Conservation (phyloP, 2,329 filamentous ascomycete genomes). For the Trichoderma koningiopsis region DNA sequence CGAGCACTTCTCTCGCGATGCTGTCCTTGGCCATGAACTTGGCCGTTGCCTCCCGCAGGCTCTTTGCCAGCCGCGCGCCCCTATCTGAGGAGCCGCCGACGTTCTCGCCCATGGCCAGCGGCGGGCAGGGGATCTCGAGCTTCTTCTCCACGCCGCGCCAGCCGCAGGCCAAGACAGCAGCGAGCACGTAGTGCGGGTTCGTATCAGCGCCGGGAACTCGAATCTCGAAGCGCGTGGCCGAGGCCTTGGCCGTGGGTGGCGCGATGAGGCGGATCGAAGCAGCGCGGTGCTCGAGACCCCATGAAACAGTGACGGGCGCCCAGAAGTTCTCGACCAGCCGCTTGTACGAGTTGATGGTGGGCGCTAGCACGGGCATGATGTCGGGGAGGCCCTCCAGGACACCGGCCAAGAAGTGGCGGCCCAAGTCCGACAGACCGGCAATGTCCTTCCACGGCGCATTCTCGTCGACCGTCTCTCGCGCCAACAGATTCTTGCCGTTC, state of each 20-base stretch:
- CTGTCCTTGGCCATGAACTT: conserved; percentile 77
- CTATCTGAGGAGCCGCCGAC: conserved; percentile 72
- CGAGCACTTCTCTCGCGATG: conserved; percentile 90
- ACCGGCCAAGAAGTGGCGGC: conserved; percentile 90
- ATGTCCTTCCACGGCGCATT: conserved; percentile 75
- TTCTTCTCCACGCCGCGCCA: conserved; percentile 94
- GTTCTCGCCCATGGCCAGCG: conserved; percentile 81
- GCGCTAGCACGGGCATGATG: conserved; percentile 92
- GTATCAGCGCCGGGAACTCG: conserved; percentile 93
- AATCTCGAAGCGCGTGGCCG: conserved; percentile 89
- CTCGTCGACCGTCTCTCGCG: conserved; percentile 70
- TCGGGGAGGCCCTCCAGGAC: conserved; percentile 86
- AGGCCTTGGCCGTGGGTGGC: conserved; percentile 80
- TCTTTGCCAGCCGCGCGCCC: conserved; percentile 80
- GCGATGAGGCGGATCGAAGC: conserved; percentile 89
- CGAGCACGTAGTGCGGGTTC: conserved; percentile 84
- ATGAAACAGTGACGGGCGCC: conserved; percentile 96
- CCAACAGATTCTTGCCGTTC: conserved; percentile 81
- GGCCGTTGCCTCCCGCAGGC: conserved; percentile 78
- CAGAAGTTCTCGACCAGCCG: conserved; percentile 98
- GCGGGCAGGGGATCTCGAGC: conserved; percentile 77
- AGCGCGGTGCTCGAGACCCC: conserved; percentile 93
- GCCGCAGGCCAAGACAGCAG: conserved; percentile 82
- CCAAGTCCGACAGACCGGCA: conserved; percentile 79
- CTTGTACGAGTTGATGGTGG: conserved; percentile 98